Evolutionary conservation across 2,329 filamentous ascomycete genomes (phyloP).

Genomic region (Penicillium palitans): DNA sequence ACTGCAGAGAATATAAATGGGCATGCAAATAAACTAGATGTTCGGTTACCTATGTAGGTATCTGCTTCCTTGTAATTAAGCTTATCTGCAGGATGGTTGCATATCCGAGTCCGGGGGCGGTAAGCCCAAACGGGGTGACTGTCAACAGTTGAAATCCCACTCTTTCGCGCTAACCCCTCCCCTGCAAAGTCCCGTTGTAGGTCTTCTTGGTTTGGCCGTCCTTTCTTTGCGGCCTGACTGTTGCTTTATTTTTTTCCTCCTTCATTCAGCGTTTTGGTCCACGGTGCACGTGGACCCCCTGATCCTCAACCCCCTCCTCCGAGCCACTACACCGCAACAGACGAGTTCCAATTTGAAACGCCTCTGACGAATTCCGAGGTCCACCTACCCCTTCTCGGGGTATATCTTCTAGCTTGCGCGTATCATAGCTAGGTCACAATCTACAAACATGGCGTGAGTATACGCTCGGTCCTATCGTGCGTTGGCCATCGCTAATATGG

Average conservation of each 20-base stretch:
- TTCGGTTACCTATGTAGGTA: neutral
- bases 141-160: conserved; percentile 26
- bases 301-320: conserved; percentile 15
- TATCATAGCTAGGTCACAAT: conserved; percentile 16
- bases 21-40: neutral
- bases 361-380: conserved; percentile 13
- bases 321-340: conserved; percentile 9
- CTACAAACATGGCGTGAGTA: conserved; percentile 52
- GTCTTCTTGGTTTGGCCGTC: conserved; percentile 3
- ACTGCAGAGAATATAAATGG: neutral
- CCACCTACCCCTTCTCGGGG: conserved; percentile 30
- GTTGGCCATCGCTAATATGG: conserved; percentile 14
- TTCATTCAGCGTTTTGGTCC: conserved; percentile 5
- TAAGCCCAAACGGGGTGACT: conserved; percentile 24
- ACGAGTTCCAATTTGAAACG: conserved; percentile 13
- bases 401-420: conserved; percentile 17
- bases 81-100: conserved; percentile 10
- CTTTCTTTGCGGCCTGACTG: conserved; percentile 9
- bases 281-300: conserved; percentile 22
- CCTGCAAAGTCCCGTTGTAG: conserved; percentile 4
- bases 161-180: conserved; percentile 11
- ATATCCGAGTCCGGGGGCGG: conserved; percentile 20
- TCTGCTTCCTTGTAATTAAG: conserved; percentile 2
- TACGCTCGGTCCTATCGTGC: conserved; percentile 10
- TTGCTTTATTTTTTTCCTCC: conserved; percentile 1